phyloP scores from a whole-genome alignment of 1,284 basidiomycete species.

The Leccinum solheimii region DNA sequence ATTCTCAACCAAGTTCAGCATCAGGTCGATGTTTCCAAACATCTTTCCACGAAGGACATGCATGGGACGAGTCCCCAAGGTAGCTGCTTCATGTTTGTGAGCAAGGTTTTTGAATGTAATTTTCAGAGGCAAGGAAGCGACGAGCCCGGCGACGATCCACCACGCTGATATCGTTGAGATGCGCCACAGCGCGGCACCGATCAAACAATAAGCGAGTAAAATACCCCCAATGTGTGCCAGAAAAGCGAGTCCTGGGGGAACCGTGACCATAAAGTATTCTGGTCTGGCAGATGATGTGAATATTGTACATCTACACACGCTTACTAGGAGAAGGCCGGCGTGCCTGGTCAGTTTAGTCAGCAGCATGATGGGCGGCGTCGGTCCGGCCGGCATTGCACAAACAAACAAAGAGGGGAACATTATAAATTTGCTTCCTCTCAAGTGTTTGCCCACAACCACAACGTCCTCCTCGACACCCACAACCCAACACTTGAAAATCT shows the following conservation, averaged over 20 bases:
- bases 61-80: slow-evolving; percentile 28
- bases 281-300: background rate
- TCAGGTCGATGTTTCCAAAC: slow-evolving; percentile 28
- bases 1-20: slow-evolving; percentile 15
- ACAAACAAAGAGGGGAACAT: slow-evolving; percentile 17
- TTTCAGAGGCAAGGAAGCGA: slow-evolving; percentile 13
- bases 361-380: too few species aligned
- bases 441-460: slow-evolving; percentile 10
- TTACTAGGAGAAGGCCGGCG: too few species aligned
- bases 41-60: slow-evolving; percentile 12
- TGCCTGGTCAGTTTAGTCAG: too few species aligned
- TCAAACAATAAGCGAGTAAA: slow-evolving; percentile 1
- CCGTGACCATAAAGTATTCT: slow-evolving; percentile 1
- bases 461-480: slow-evolving; percentile 3
- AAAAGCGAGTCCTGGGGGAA: slow-evolving; percentile 13
- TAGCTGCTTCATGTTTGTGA: slow-evolving; percentile 17
- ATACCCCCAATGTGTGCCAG: background rate
- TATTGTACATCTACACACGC: too few species aligned
- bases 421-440: slow-evolving; percentile 32
- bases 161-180: slow-evolving; percentile 14
- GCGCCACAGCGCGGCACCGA: slow-evolving; percentile 1
- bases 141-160: slow-evolving; percentile 9
- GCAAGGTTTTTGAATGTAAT: slow-evolving; percentile 11
- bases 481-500: slow-evolving; percentile 3
- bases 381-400: slow-evolving; percentile 22